Percentiles rank a stretch among this genome's conserved stretches.
These are phyloP conservation scores for Globisporangium apiculatum DNA, from an alignment of 352 stramenopile species.

Conservation along the genomic window DNA sequence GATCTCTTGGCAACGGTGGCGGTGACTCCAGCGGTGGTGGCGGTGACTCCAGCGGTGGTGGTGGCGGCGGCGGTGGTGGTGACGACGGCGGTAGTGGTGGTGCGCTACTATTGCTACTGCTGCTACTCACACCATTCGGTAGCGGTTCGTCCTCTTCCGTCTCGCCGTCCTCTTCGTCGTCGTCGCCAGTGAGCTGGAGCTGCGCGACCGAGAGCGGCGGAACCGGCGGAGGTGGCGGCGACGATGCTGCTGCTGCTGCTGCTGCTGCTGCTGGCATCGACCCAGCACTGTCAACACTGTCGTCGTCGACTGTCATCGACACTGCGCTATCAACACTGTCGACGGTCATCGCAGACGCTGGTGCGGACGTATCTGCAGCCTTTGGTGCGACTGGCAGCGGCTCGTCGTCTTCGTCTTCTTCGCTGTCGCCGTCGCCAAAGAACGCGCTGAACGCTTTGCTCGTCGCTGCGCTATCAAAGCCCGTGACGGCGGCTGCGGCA, in stretches of 20 bases:
- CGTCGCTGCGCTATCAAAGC: conserved; percentile 55
- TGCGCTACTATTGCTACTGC: background rate
- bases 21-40: background rate
- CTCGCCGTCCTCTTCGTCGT: conserved; percentile 31
- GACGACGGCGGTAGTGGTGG: conserved; percentile 26
- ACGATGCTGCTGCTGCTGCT: background rate
- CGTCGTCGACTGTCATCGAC: no score
- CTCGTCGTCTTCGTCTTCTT: conserved; percentile 60
- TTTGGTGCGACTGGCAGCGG: conserved; percentile 24
- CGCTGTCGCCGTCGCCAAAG: conserved; percentile 50
- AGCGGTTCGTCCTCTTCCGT: conserved; percentile 62
- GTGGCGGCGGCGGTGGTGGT: conserved; percentile 40
- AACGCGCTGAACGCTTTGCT: conserved; percentile 70
- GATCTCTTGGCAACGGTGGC: conserved; percentile 9
- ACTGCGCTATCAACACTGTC: no score
- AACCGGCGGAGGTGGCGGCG: background rate
- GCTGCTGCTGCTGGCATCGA: background rate
- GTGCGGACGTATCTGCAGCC: background rate
- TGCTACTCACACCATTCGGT: conserved; percentile 9
- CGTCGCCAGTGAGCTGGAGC: conserved; percentile 10
- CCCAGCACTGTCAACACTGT: no score
- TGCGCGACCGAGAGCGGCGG: background rate
- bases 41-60: conserved; percentile 19
- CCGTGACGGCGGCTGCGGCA: conserved; percentile 3
- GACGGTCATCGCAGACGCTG: no score